Evolutionary conservation across 1,284 basidiomycete species (phyloP).

Genomic region (Irpex rosettiformis): DNA sequence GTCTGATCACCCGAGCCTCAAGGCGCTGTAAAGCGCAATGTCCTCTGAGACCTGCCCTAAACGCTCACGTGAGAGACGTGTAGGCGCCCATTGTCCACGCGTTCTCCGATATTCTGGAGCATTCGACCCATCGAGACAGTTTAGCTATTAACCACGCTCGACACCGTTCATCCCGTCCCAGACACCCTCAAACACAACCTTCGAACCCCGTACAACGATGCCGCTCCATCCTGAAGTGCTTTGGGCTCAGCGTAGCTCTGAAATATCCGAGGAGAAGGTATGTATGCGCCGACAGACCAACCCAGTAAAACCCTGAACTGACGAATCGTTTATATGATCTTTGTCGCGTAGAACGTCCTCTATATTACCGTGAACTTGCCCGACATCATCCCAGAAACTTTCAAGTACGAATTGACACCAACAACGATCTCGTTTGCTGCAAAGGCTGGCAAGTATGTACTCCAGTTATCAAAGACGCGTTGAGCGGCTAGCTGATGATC

Average conservation of each 20-base stretch:
- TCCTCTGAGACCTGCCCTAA: background rate
- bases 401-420: slow-evolving; percentile 64
- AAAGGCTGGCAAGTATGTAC: slow-evolving; percentile 64
- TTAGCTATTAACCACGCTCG: slow-evolving; percentile 16
- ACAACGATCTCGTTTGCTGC: slow-evolving; percentile 71
- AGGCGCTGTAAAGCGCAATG: background rate
- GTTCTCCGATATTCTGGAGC: slow-evolving; percentile 36
- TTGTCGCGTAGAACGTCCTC: slow-evolving; percentile 64
- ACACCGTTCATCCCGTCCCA: slow-evolving; percentile 10
- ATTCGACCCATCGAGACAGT: slow-evolving; percentile 24
- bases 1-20: background rate
- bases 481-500: slow-evolving; percentile 9
- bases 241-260: slow-evolving; percentile 88
- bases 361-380: slow-evolving; percentile 84
- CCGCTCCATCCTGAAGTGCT: slow-evolving; percentile 78
- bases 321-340: background rate
- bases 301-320: background rate
- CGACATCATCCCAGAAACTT: slow-evolving; percentile 62
- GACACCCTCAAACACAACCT: slow-evolving; percentile 15
- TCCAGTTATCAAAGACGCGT: background rate
- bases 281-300: slow-evolving; percentile 6
- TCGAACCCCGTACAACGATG: slow-evolving; percentile 25
- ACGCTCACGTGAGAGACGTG: slow-evolving; percentile 12
- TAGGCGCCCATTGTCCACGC: slow-evolving; percentile 9
- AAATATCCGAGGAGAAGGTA: slow-evolving; percentile 66